These are phyloP conservation scores for Pleurotus salmoneostramineus DNA, from an alignment of 768 basidiomycete species.

Conservation along the genomic window DNA sequence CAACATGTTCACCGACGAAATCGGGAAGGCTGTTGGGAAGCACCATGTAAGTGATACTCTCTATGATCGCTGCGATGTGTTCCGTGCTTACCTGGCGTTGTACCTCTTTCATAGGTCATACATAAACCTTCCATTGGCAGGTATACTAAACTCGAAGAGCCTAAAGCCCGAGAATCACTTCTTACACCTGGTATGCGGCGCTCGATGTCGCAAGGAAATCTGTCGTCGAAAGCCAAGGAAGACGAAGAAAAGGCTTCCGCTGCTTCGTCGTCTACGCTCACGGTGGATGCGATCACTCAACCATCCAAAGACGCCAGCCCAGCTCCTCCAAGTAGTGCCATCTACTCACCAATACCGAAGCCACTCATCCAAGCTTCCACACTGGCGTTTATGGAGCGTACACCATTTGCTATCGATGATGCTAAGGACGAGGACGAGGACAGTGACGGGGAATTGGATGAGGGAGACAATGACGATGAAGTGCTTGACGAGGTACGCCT, in stretches of 20 bases:
- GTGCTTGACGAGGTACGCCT: constrained; percentile 83
- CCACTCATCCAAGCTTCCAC: constrained; percentile 73
- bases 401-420: constrained; percentile 96
- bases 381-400: constrained; percentile 85
- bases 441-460: constrained; percentile 52
- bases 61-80: constrained; percentile 1
- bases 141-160: constrained; percentile 79
- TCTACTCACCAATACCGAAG: constrained; percentile 42
- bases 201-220: constrained; percentile 52
- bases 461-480: constrained; percentile 60
- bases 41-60: constrained; percentile 58
- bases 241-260: constrained; percentile 22
- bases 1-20: constrained; percentile 89
- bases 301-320: constrained; percentile 20
- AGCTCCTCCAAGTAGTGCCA: constrained; percentile 31
- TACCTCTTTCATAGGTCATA: constrained; percentile 42
- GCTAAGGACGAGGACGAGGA: constrained; percentile 82
- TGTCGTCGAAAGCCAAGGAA: constrained; percentile 30
- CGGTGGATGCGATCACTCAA: constrained; percentile 38
- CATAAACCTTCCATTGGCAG: constrained; percentile 85
- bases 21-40: constrained; percentile 91
- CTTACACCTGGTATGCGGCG: constrained; percentile 68
- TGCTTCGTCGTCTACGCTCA: constrained; percentile 48
- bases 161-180: constrained; percentile 83
- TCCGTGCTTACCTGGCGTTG: not conserved